Conservation (phyloP, 2,329 filamentous ascomycete genomes). For the Verticillium isaacii region DNA sequence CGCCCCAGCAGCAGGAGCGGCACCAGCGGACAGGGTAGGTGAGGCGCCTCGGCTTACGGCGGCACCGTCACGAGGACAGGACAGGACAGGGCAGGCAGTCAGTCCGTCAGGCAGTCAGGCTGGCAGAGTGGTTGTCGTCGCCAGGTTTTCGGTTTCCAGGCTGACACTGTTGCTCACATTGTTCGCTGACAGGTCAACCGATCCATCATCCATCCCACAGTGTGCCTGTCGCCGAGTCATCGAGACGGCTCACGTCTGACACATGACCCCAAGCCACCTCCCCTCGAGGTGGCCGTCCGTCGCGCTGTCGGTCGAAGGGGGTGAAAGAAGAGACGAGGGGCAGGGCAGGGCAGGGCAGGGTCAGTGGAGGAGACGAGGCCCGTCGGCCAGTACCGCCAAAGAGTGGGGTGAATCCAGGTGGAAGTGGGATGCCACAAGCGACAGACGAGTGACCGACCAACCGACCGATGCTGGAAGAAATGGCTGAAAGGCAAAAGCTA, state of each 20-base stretch:
- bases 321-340: not conserved
- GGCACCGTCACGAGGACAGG: not conserved
- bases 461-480: not conserved
- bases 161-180: not conserved
- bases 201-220: not conserved
- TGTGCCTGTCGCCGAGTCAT: not conserved
- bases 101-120: too few relatives aligned
- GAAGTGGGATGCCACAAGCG: not conserved
- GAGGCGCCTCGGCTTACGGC: not conserved
- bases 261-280: not conserved
- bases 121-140: not conserved
- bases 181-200: not conserved
- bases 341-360: not conserved
- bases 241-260: not conserved
- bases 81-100: too few relatives aligned
- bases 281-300: not conserved
- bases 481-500: not conserved
- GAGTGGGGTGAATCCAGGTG: not conserved
- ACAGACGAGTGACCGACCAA: not conserved
- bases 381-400: not conserved
- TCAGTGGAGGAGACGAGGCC: not conserved
- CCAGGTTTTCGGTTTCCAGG: not conserved
- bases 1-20: too few relatives aligned
- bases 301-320: not conserved
- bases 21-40: not conserved